Percentiles rank a stretch among this genome's conserved stretches.
These are phyloP conservation scores for Colletotrichum abscissum DNA, from an alignment of 2,329 filamentous ascomycete species.

Conservation along the genomic window DNA sequence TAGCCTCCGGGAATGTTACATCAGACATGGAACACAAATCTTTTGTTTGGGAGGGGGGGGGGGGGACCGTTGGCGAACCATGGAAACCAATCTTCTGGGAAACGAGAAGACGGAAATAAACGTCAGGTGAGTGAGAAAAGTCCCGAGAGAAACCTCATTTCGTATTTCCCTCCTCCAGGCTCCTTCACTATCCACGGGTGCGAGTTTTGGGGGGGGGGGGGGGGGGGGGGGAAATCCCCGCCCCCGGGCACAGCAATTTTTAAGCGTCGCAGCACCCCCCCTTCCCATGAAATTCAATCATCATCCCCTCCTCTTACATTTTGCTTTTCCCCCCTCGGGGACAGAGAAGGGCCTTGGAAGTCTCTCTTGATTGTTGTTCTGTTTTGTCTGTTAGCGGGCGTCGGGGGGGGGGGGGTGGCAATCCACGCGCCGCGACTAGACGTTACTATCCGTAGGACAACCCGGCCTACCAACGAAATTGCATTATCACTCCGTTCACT, in stretches of 20 bases:
- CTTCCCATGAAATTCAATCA: too few species aligned
- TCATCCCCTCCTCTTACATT: too few species aligned
- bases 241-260: too few species aligned
- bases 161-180: background rate
- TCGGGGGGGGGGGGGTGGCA: background rate
- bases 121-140: background rate
- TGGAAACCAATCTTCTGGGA: background rate
- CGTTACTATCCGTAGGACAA: background rate
- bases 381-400: too few species aligned
- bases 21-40: background rate
- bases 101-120: background rate
- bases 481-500: too few species aligned
- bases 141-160: background rate
- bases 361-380: too few species aligned
- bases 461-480: background rate
- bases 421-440: background rate
- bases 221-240: too few species aligned
- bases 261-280: too few species aligned
- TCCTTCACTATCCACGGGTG: background rate
- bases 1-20: conserved; percentile 16
- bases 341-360: too few species aligned
- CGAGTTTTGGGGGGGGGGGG: background rate
- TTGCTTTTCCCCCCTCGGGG: too few species aligned
- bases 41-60: background rate
- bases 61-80: background rate